Evolutionary conservation across 305 asterid genomes (phyloP).

Genomic region (Fraxinus platypoda): DNA sequence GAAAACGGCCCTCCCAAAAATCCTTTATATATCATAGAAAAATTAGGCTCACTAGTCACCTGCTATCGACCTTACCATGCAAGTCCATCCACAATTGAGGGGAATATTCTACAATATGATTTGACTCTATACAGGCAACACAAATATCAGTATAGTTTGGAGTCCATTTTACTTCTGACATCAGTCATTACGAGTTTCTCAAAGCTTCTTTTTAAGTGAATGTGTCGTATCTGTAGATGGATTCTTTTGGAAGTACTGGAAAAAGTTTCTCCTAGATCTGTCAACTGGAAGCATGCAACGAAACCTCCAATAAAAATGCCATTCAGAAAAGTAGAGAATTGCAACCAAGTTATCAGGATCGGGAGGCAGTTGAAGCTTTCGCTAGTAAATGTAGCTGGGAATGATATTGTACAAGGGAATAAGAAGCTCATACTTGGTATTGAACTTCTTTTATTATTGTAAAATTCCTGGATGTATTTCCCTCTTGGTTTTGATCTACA

Average conservation of each 20-base stretch:
- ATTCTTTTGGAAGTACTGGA: constrained; percentile 77
- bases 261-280: constrained; percentile 72
- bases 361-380: constrained; percentile 82
- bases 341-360: constrained; percentile 80
- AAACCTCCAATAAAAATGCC: constrained; percentile 95
- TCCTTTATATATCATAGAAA: background rate
- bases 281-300: constrained; percentile 80
- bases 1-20: background rate
- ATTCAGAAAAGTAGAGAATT: constrained; percentile 84
- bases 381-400: constrained; percentile 87
- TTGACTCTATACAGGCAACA: background rate
- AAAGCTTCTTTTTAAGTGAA: background rate
- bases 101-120: background rate
- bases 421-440: constrained; percentile 91
- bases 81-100: background rate
- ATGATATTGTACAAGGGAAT: constrained; percentile 91
- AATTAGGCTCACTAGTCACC: background rate
- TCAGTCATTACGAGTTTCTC: constrained; percentile 2
- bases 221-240: constrained; percentile 54
- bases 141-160: background rate
- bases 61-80: background rate
- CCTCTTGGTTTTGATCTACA: background rate
- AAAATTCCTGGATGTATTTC: background rate
- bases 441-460: constrained; percentile 20
- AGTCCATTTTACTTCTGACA: constrained; percentile 11